phyloP scores from a whole-genome alignment of 2,329 filamentous ascomycete species.

The Paecilomyces sp. region DNA sequence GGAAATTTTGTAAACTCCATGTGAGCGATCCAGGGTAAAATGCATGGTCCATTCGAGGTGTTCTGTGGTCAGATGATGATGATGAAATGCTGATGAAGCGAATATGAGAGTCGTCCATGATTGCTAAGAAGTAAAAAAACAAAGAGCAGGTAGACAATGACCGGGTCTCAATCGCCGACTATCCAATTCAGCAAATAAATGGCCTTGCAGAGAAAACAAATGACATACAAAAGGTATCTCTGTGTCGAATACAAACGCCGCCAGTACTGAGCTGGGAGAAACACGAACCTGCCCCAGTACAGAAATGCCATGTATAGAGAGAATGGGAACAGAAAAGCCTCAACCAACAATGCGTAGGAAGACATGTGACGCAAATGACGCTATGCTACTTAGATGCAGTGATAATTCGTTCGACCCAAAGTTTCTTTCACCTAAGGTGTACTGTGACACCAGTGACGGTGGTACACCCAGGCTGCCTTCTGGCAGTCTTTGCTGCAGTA shows the following conservation, averaged over 20 bases:
- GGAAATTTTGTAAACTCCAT: slow-evolving; percentile 5
- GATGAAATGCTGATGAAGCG: not conserved
- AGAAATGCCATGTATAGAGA: slow-evolving; percentile 7
- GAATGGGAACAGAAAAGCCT: not conserved
- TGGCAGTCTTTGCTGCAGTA: slow-evolving; percentile 99
- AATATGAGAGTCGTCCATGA: slow-evolving; percentile 13
- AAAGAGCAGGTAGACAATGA: slow-evolving; percentile 10
- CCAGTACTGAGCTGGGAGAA: slow-evolving; percentile 10
- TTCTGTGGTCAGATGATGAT: not conserved
- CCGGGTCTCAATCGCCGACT: slow-evolving; percentile 7
- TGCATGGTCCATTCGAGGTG: not conserved
- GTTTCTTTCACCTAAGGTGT: slow-evolving; percentile 15
- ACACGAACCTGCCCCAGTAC: slow-evolving; percentile 3
- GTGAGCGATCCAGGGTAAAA: not conserved
- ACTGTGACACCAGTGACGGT: slow-evolving; percentile 84
- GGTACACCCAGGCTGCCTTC: slow-evolving; percentile 97
- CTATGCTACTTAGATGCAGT: slow-evolving; percentile 4
- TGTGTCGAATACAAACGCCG: slow-evolving; percentile 27
- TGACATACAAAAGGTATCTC: slow-evolving; percentile 32
- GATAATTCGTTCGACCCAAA: not conserved
- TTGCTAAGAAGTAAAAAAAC: slow-evolving; percentile 7
- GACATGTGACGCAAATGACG: slow-evolving; percentile 3
- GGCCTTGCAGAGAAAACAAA: slow-evolving; percentile 2
- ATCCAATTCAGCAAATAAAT: not conserved
- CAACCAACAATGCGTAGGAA: slow-evolving; percentile 2